Evolutionary conservation across 192 early-diverging fungal species (phyloP), one percentile per base, ranked within the genome.

Genomic region (Entomortierella lignicola): DNA sequence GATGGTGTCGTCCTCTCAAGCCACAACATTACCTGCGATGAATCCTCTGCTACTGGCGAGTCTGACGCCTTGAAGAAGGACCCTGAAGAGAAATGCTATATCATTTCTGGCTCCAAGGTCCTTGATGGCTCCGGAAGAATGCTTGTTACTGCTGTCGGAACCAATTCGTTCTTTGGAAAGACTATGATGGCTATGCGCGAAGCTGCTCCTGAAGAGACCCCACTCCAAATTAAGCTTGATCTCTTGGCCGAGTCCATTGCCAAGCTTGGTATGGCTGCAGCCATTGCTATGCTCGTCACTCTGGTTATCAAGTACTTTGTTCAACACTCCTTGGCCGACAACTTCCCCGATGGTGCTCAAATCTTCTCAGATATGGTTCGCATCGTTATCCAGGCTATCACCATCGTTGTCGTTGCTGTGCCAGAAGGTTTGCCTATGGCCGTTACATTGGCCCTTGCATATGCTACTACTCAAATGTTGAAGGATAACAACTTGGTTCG

Each of bases 21-120:
- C 17, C 93, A 92, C 82, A 94, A 95, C 85, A 80, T 97, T 54
- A 85, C 84, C 25, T 90, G 89, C 66, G 97, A 99, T 84, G 97
- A 99, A 80, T 92, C 90, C 39, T 90, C 94, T 50, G 89, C 92
- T 10, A 99, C 97, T 4, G 97, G 97, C 58, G 97, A 99, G 84
- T 92, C 94, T 1, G 88, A 94, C 55, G 85, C 94, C 0, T 84
- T 97, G 63, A 90, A 90, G 68, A 99, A 99, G 82, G 88, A 83
- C 61, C 52, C 81, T 0, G 63, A 85, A 30, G 83, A 88, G 29
- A 93, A 97, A 63, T 90, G 89, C 52, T 96, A 96, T 82, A 75
- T 99, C 50, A 86, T 99, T 25, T 93, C 92, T 72, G 97, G 97
- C 34, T 92, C 95, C 80, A 96, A 96, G 72, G 88, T 98, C 23